Evolutionary conservation across 495 filamentous ascomycete genomes (phyloP).

Genomic region (Xylaria telfairii): DNA sequence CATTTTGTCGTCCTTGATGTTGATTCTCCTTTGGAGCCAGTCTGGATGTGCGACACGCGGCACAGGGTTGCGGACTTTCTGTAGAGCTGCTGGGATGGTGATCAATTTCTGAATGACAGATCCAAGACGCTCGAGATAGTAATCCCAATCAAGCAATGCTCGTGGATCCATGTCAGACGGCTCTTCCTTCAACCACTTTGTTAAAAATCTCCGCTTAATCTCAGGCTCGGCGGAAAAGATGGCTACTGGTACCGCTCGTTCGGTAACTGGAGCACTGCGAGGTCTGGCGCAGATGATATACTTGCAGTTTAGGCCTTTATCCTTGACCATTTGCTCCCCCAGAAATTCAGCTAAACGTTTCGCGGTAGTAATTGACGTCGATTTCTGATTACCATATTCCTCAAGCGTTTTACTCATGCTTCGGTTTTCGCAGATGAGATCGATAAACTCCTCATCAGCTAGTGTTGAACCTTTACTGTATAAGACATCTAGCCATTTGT

Average conservation of each 20-base stretch:
- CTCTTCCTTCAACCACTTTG: constrained; percentile 95
- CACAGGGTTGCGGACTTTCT: constrained; percentile 93
- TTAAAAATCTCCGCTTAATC: constrained; percentile 86
- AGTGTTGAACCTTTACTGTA: constrained; percentile 84
- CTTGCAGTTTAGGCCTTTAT: constrained; percentile 98
- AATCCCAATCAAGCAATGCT: constrained; percentile 90
- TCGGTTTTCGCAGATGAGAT: constrained; percentile 98
- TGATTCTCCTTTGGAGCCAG: constrained; percentile 92
- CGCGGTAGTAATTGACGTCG: constrained; percentile 98
- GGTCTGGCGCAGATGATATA: constrained; percentile 95
- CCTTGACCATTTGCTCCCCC: constrained; percentile 98
- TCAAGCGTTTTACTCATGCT: constrained; percentile 96
- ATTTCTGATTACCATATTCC: constrained; percentile 95
- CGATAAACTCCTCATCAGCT: constrained; percentile 95
- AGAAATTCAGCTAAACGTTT: constrained; percentile 94
- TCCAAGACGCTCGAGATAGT: constrained; percentile 92
- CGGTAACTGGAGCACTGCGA: constrained; percentile 88
- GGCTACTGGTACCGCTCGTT: constrained; percentile 90
- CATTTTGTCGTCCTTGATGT: constrained; percentile 92
- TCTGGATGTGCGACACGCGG: constrained; percentile 93
- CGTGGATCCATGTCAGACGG: constrained; percentile 91
- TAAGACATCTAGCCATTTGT: constrained; percentile 94
- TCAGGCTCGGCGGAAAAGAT: constrained; percentile 94
- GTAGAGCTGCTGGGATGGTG: constrained; percentile 94
- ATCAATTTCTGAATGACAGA: constrained; percentile 98